Conservation (phyloP, 306 rosid species). For the Acacia melanoxylon region DNA sequence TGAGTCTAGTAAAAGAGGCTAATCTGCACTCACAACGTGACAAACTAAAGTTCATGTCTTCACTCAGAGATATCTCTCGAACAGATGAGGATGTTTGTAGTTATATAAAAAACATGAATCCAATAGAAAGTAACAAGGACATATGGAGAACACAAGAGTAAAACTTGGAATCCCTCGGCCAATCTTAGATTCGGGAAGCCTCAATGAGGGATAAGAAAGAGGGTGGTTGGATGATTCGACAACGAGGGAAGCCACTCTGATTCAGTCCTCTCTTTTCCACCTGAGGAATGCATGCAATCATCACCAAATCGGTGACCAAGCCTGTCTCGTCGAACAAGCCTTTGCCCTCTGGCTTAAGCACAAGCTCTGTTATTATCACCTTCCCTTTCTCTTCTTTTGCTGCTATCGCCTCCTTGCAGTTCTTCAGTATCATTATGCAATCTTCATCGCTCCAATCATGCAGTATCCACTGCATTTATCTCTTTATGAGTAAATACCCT, state of each 20-base stretch:
- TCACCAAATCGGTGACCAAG: conserved; percentile 27
- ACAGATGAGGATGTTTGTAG: too few relatives aligned
- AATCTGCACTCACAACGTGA: too few relatives aligned
- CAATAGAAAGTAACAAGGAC: background rate
- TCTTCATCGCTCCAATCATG: conserved; percentile 51
- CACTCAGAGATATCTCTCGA: too few relatives aligned
- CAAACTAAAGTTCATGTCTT: too few relatives aligned
- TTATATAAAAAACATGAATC: background rate
- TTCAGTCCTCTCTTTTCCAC: conserved; percentile 35
- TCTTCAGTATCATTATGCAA: conserved; percentile 36
- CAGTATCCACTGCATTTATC: conserved; percentile 32
- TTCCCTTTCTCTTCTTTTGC: conserved; percentile 17
- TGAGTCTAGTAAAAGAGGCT: too few relatives aligned
- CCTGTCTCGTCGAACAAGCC: conserved; percentile 23
- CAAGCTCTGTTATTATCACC: conserved; percentile 28
- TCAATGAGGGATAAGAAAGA: conserved; percentile 1
- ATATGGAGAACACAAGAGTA: background rate
- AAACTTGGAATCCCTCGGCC: background rate
- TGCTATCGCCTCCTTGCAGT: conserved; percentile 32
- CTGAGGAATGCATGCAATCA: conserved; percentile 24
- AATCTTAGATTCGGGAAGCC: background rate
- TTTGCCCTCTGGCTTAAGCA: conserved; percentile 4
- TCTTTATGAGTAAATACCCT: too few relatives aligned
- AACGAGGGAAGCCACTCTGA: conserved; percentile 34
- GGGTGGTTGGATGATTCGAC: conserved; percentile 25